These are phyloP conservation scores for Pneumocystis sp. DNA, from an alignment of 1,139 yeast species.

Conservation along the genomic window DNA sequence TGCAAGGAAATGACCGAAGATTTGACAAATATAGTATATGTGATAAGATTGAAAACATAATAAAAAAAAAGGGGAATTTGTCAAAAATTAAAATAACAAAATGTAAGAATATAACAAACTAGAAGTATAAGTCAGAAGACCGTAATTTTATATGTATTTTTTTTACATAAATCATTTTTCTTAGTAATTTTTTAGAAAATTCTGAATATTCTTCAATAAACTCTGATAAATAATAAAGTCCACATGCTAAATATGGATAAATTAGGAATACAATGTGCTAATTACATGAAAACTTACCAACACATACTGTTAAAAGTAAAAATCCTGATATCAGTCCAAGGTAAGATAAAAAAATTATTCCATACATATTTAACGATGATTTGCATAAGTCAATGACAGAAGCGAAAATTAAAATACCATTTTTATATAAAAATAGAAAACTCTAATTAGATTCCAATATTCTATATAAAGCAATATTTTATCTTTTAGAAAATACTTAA, in stretches of 20 bases:
- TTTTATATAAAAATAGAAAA: no score
- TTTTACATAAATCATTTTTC: constrained; percentile 40
- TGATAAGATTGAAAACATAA: constrained; percentile 50
- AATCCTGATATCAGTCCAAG: constrained; percentile 66
- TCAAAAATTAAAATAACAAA: constrained; percentile 52
- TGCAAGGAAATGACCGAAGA: constrained; percentile 68
- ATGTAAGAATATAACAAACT: constrained; percentile 35
- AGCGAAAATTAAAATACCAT: no score
- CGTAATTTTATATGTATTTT: no score
- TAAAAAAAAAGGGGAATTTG: constrained; percentile 56
- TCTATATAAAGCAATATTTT: background rate
- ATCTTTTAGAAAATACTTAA: background rate
- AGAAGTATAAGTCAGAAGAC: background rate
- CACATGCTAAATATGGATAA: constrained; percentile 42
- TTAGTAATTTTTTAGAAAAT: constrained; percentile 58
- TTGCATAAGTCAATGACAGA: background rate
- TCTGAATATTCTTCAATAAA: constrained; percentile 87
- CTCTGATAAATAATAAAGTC: constrained; percentile 79
- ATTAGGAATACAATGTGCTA: background rate
- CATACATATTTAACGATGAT: background rate
- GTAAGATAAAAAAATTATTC: background rate
- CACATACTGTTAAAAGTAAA: constrained; percentile 50
- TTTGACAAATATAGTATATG: constrained; percentile 64
- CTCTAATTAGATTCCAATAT: no score
- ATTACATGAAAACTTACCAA: constrained; percentile 20